Evolutionary conservation across 2,329 filamentous ascomycete species (phyloP).

Genomic region (Mollisiaceae sp.): DNA sequence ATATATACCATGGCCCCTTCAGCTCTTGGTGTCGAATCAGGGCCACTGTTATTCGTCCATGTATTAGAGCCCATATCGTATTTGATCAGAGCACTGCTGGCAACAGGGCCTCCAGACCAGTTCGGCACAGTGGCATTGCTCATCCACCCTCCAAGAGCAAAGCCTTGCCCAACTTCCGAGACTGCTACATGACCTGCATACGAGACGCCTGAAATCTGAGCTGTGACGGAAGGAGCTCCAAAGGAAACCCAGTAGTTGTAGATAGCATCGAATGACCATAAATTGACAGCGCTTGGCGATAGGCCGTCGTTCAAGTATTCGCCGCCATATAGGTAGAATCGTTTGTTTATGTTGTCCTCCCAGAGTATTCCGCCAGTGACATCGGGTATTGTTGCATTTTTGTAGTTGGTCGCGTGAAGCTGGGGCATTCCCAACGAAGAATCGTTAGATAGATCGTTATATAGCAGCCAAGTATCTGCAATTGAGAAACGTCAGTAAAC

Average conservation of each 20-base stretch:
- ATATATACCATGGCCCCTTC: conserved; percentile 66
- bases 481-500: background rate
- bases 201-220: conserved; percentile 52
- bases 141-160: conserved; percentile 67
- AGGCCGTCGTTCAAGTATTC: conserved; percentile 49
- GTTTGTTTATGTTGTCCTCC: conserved; percentile 66
- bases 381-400: conserved; percentile 61
- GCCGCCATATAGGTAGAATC: conserved; percentile 67
- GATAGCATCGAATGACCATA: conserved; percentile 64
- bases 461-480: conserved; percentile 59
- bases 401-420: conserved; percentile 61
- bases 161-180: conserved; percentile 59
- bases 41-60: conserved; percentile 59
- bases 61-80: conserved; percentile 60
- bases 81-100: conserved; percentile 57
- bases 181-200: conserved; percentile 63
- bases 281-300: conserved; percentile 51
- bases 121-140: conserved; percentile 57
- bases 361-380: conserved; percentile 57
- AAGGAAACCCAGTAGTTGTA: conserved; percentile 60
- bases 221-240: conserved; percentile 41
- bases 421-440: conserved; percentile 51
- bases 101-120: conserved; percentile 55
- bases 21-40: conserved; percentile 57
- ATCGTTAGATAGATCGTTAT: conserved; percentile 58